Conservation (phyloP, 2,329 filamentous ascomycete genomes). For the Penicillium sp. region DNA sequence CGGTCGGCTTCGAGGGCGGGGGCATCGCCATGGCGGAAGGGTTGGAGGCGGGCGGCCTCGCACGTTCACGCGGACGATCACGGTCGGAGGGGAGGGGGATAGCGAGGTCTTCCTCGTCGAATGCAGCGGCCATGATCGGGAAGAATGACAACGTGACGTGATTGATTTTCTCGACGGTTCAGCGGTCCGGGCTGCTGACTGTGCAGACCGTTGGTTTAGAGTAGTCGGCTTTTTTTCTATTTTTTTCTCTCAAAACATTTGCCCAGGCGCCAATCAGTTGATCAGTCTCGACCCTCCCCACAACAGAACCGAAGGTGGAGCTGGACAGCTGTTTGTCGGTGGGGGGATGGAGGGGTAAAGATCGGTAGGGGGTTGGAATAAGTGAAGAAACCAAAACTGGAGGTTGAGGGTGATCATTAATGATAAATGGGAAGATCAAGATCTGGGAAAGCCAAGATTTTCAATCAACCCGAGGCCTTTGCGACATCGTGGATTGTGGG, state of each 20-base stretch:
- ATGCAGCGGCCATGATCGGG: slow-evolving; percentile 45
- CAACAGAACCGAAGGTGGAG: slow-evolving; percentile 26
- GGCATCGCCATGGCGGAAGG: slow-evolving; percentile 40
- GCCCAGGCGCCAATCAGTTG: slow-evolving; percentile 20
- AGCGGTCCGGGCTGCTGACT: slow-evolving; percentile 20
- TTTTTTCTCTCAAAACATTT: slow-evolving; percentile 7
- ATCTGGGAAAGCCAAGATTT: background rate
- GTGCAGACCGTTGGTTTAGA: slow-evolving; percentile 16
- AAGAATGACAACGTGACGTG: slow-evolving; percentile 36
- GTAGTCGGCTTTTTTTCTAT: slow-evolving; percentile 6
- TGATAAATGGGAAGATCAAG: background rate
- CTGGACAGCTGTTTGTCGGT: slow-evolving; percentile 13
- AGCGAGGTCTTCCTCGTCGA: slow-evolving; percentile 80
- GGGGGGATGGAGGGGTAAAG: slow-evolving; percentile 3
- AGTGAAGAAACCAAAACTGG: background rate
- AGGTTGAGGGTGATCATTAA: background rate
- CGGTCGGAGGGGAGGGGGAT: slow-evolving; percentile 58
- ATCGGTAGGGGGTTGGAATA: background rate
- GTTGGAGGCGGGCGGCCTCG: slow-evolving; percentile 24
- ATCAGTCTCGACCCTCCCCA: slow-evolving; percentile 24
- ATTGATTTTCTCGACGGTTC: slow-evolving; percentile 30
- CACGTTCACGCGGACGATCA: slow-evolving; percentile 28
- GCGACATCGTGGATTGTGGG: background rate
- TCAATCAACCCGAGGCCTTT: background rate
- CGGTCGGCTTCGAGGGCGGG: slow-evolving; percentile 32